phyloP scores from a whole-genome alignment of 2,329 filamentous ascomycete species.

The Chalara sp. region DNA sequence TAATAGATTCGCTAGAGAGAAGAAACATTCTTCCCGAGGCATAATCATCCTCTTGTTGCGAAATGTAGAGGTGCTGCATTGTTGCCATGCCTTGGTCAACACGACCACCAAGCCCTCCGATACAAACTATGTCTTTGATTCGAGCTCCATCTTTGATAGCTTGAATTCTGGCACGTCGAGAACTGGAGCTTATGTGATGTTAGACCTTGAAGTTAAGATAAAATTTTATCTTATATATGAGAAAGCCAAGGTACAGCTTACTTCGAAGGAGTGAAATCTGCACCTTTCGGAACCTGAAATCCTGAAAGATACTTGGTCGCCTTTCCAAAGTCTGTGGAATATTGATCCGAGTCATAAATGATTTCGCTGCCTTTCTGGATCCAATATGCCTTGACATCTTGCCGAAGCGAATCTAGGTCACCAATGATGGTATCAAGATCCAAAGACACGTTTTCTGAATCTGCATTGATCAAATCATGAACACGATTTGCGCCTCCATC shows the following conservation, averaged over 20 bases:
- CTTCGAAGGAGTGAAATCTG: not conserved
- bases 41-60: slow-evolving; percentile 41
- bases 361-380: slow-evolving; percentile 46
- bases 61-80: slow-evolving; percentile 74
- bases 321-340: slow-evolving; percentile 89
- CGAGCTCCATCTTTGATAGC: slow-evolving; percentile 14
- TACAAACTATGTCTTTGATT: slow-evolving; percentile 60
- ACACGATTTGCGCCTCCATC: slow-evolving; percentile 88
- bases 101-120: slow-evolving; percentile 82
- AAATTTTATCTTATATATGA: not conserved
- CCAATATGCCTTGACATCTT: slow-evolving; percentile 47
- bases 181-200: not conserved
- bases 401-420: slow-evolving; percentile 78
- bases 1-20: slow-evolving; percentile 71
- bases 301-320: slow-evolving; percentile 51
- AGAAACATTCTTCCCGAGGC: slow-evolving; percentile 64
- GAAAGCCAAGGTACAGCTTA: not conserved
- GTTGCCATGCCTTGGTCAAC: slow-evolving; percentile 90
- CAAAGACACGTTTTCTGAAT: not conserved
- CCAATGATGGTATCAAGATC: slow-evolving; percentile 64
- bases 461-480: slow-evolving; percentile 33
- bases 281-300: slow-evolving; percentile 6
- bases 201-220: not conserved
- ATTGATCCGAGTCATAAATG: slow-evolving; percentile 69
- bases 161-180: not conserved